phyloP scores from a whole-genome alignment of 306 rosid genomes.

The Castanospermum australe region DNA sequence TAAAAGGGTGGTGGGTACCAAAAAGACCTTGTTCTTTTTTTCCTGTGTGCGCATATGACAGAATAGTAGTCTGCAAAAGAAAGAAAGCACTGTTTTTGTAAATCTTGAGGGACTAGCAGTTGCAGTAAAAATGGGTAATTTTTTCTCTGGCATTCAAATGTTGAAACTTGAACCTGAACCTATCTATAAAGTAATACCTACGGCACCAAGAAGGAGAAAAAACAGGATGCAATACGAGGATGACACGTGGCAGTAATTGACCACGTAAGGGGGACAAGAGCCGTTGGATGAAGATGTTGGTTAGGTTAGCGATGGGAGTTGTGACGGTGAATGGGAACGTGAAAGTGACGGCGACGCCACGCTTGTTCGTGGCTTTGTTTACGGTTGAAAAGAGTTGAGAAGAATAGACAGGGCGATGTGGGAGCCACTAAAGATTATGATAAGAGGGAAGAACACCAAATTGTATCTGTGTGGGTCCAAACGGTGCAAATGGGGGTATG shows the following conservation, averaged over 20 bases:
- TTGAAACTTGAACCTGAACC: too few relatives aligned
- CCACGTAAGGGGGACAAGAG: too few relatives aligned
- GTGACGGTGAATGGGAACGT: too few relatives aligned
- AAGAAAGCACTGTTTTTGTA: slow-evolving; percentile 5
- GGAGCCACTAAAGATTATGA: too few relatives aligned
- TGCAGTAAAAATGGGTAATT: not conserved
- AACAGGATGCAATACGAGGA: too few relatives aligned
- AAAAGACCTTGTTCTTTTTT: slow-evolving; percentile 19
- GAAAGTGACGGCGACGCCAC: not conserved
- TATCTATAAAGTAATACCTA: not conserved
- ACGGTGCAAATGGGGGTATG: not conserved
- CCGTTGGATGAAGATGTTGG: not conserved
- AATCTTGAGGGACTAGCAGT: not conserved
- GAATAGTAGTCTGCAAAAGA: not conserved
- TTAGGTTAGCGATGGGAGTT: not conserved
- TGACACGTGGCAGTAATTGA: too few relatives aligned
- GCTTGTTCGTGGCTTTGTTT: too few relatives aligned
- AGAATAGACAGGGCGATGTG: too few relatives aligned
- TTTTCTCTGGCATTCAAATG: slow-evolving; percentile 17
- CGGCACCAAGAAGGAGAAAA: not conserved
- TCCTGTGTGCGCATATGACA: not conserved
- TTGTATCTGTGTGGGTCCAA: too few relatives aligned
- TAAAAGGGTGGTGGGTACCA: slow-evolving; percentile 11
- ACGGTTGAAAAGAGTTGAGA: too few relatives aligned
- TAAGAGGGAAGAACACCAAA: too few relatives aligned